Conservation (phyloP, 2,329 filamentous ascomycete species). For the Fusarium nematophilum region DNA sequence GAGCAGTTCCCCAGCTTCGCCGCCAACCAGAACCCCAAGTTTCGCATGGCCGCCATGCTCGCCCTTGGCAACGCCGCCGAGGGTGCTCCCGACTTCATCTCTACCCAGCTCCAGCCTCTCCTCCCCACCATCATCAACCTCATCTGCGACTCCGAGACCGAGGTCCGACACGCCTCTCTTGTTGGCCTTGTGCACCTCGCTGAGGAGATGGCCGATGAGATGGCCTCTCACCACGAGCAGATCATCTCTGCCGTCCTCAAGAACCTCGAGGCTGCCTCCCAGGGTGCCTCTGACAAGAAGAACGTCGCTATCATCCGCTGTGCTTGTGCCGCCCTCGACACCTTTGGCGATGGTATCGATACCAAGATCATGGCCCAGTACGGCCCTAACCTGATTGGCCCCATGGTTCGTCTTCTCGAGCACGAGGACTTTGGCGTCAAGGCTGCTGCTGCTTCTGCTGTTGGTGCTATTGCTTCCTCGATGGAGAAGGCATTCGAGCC, state of each 20-base stretch:
- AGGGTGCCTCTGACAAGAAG: constrained; percentile 76
- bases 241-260: constrained; percentile 87
- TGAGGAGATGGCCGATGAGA: constrained; percentile 92
- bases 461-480: constrained; percentile 90
- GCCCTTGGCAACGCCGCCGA: constrained; percentile 94
- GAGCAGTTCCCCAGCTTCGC: constrained; percentile 88
- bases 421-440: constrained; percentile 92
- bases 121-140: constrained; percentile 87
- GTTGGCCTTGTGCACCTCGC: constrained; percentile 90
- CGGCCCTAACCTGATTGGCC: constrained; percentile 82
- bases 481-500: constrained; percentile 85
- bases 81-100: constrained; percentile 96
- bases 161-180: constrained; percentile 87
- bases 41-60: constrained; percentile 90
- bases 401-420: constrained; percentile 84
- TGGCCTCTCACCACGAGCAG: constrained; percentile 84
- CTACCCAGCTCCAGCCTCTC: constrained; percentile 87
- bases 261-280: constrained; percentile 86
- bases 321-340: constrained; percentile 90
- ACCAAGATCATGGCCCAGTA: constrained; percentile 80
- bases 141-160: constrained; percentile 83
- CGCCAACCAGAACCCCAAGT: constrained; percentile 76
- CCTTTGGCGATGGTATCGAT: constrained; percentile 90
- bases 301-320: constrained; percentile 89
- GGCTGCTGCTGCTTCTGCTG: constrained; percentile 86